phyloP scores from a whole-genome alignment of 345 rosid species.

The Garcia nutans region DNA sequence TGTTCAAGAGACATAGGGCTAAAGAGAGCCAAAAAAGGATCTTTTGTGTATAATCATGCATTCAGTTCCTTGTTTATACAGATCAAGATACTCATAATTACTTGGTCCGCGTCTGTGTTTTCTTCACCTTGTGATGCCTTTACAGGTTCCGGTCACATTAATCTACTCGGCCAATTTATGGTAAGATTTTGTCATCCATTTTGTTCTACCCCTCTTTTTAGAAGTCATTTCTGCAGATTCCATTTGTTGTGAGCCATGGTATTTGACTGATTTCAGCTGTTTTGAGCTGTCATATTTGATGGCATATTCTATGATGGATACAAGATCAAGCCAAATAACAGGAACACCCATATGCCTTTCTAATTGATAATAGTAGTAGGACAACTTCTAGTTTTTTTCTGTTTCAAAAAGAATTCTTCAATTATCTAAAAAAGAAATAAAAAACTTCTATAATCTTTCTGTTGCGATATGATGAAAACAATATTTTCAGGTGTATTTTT shows the following conservation, averaged over 20 bases:
- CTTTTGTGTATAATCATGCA: background rate
- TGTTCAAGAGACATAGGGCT: background rate
- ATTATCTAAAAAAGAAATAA: background rate
- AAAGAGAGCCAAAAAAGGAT: too few species aligned
- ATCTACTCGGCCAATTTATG: slow-evolving; percentile 1
- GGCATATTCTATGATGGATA: background rate
- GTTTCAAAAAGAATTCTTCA: background rate
- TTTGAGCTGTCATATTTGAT: background rate
- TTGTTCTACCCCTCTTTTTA: background rate
- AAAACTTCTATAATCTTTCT: background rate
- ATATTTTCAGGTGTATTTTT: slow-evolving; percentile 9
- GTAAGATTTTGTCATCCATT: slow-evolving; percentile 8
- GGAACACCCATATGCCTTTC: slow-evolving; percentile 1
- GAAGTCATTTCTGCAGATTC: background rate
- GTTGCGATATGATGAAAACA: slow-evolving; percentile 4
- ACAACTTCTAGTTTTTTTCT: background rate
- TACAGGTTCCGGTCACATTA: slow-evolving; percentile 8
- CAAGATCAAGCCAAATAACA: background rate
- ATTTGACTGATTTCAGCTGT: slow-evolving; percentile 3
- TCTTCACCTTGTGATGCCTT: slow-evolving; percentile 5
- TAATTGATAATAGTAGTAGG: background rate
- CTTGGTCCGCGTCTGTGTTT: background rate
- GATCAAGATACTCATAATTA: slow-evolving; percentile 7
- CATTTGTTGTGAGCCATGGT: slow-evolving; percentile 8
- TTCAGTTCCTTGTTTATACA: slow-evolving; percentile 7